phyloP scores from a whole-genome alignment of 83 land plant species.

The Picea abies region DNA sequence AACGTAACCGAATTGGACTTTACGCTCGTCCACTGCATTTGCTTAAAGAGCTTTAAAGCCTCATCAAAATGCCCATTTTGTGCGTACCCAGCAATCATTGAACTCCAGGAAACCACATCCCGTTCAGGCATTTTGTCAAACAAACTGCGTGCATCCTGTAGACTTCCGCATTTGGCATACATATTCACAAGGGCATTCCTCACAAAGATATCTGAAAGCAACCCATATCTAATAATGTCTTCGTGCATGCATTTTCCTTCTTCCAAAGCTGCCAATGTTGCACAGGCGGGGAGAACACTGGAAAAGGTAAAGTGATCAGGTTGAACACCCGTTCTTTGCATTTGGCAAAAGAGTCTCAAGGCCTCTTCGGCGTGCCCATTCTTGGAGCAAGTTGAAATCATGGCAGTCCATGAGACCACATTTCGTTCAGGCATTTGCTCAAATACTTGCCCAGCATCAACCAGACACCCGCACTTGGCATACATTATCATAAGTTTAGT shows the following conservation, averaged over 20 bases:
- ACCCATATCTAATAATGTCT: no score
- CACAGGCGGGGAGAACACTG: slow-evolving; percentile 53
- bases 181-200: no score
- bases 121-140: background rate
- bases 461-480: slow-evolving; percentile 55
- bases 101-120: slow-evolving; percentile 51
- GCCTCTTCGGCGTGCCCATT: slow-evolving; percentile 40
- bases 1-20: no score
- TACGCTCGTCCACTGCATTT: background rate
- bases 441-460: slow-evolving; percentile 29
- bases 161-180: no score
- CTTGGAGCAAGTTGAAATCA: slow-evolving; percentile 52
- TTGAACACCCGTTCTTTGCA: slow-evolving; percentile 19
- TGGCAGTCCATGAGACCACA: slow-evolving; percentile 50
- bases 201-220: no score
- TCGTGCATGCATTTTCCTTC: no score
- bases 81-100: slow-evolving; percentile 48
- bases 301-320: slow-evolving; percentile 46
- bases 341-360: slow-evolving; percentile 30
- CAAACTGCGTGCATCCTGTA: no score
- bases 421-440: slow-evolving; percentile 18
- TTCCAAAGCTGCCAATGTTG: no score
- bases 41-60: slow-evolving; percentile 31
- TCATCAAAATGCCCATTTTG: slow-evolving; percentile 25
- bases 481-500: slow-evolving; percentile 27